Percentiles rank a stretch among this genome's conserved stretches.
Evolutionary conservation across 73 alveolate species (phyloP).

Genomic region (Paramecium sonneborni): DNA sequence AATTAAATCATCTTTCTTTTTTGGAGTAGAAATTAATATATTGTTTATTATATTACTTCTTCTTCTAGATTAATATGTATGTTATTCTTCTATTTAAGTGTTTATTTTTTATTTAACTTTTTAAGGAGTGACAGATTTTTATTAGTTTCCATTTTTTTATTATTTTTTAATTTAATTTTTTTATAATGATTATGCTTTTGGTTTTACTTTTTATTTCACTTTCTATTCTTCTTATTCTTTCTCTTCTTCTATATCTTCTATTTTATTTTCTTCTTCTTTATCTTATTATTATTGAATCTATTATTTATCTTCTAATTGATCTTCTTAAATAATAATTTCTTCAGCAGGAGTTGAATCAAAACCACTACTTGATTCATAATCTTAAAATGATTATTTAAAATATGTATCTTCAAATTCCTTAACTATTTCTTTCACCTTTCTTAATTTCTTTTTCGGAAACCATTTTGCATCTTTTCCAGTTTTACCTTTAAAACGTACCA

Average conservation of each 20-base stretch:
- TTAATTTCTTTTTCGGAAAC: slow-evolving; percentile 19
- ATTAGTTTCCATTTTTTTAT: background rate
- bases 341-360: slow-evolving; percentile 13
- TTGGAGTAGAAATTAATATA: background rate
- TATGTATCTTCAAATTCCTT: background rate
- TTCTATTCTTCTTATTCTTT: background rate
- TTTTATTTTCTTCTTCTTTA: background rate
- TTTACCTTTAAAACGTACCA: slow-evolving; percentile 20
- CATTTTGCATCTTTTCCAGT: slow-evolving; percentile 44
- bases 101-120: background rate
- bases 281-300: background rate
- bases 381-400: slow-evolving; percentile 2
- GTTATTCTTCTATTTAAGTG: background rate
- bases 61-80: too few relatives aligned
- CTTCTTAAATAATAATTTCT: background rate
- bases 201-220: background rate
- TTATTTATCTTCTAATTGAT: background rate
- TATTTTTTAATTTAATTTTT: background rate
- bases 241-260: background rate
- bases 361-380: slow-evolving; percentile 6
- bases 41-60: background rate
- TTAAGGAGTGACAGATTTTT: background rate
- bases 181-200: background rate
- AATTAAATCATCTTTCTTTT: background rate
- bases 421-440: slow-evolving; percentile 20